phyloP scores from a whole-genome alignment of 2,329 filamentous ascomycete species.

The Escovopsis sp. region DNA sequence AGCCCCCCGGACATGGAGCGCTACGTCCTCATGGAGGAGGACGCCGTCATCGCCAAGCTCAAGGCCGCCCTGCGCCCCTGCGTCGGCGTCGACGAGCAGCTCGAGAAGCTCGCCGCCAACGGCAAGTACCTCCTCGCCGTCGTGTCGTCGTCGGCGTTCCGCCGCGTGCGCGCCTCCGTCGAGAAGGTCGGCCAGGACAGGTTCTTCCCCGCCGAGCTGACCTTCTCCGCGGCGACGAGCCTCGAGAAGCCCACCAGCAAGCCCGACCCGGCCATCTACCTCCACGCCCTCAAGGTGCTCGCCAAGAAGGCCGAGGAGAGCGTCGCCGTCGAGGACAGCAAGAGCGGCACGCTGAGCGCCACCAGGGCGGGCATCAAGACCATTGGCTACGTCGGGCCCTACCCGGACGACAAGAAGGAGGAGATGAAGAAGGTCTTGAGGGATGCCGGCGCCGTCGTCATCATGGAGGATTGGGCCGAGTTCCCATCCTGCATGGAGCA shows the following conservation, averaged over 20 bases:
- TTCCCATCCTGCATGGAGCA: slow-evolving; percentile 33
- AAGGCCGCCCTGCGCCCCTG: slow-evolving; percentile 53
- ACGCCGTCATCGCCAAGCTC: slow-evolving; percentile 71
- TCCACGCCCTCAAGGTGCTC: slow-evolving; percentile 59
- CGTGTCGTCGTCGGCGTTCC: slow-evolving; percentile 66
- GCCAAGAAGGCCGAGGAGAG: slow-evolving; percentile 57
- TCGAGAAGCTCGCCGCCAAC: slow-evolving; percentile 45
- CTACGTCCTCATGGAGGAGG: slow-evolving; percentile 67
- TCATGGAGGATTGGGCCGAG: slow-evolving; percentile 47
- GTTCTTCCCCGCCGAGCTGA: slow-evolving; percentile 60
- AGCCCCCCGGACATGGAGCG: slow-evolving; percentile 50
- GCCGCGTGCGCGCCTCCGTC: slow-evolving; percentile 63
- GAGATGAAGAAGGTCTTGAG: slow-evolving; percentile 49
- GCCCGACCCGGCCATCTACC: slow-evolving; percentile 80
- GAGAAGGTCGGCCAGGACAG: slow-evolving; percentile 66
- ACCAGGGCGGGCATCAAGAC: slow-evolving; percentile 65
- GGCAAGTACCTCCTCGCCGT: slow-evolving; percentile 62
- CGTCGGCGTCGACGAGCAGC: slow-evolving; percentile 49
- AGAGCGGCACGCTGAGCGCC: slow-evolving; percentile 62
- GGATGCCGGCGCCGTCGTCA: slow-evolving; percentile 45
- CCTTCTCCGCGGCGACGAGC: slow-evolving; percentile 73
- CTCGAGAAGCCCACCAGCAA: slow-evolving; percentile 72
- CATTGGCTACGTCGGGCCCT: slow-evolving; percentile 76
- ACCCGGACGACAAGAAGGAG: slow-evolving; percentile 43
- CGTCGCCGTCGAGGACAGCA: slow-evolving; percentile 78